A percentile compares a stretch with the other conserved stretches of the same genome.
phyloP scores from a whole-genome alignment of 148 eudicot genomes.

The Bassia scoparia region DNA sequence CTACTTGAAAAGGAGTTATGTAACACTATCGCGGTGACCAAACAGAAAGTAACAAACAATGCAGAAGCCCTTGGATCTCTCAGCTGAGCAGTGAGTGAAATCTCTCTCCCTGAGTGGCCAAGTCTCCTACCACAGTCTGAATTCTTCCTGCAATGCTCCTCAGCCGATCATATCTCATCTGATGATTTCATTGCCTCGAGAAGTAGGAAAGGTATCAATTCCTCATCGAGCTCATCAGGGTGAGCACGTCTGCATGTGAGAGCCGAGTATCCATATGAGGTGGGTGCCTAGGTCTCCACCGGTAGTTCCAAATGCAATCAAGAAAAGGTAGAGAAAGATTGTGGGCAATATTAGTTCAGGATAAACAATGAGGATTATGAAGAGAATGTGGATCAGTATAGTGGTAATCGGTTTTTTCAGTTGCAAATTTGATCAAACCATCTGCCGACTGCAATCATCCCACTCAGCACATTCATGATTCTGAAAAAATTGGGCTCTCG shows the following conservation, averaged over 20 bases:
- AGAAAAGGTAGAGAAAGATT: slow-evolving; percentile 44
- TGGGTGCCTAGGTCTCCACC: slow-evolving; percentile 58
- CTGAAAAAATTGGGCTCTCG: slow-evolving; percentile 61
- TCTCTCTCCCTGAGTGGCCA: slow-evolving; percentile 61
- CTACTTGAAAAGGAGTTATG: slow-evolving; percentile 45
- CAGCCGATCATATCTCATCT: slow-evolving; percentile 56
- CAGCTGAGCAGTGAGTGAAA: slow-evolving; percentile 46
- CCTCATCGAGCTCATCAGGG: slow-evolving; percentile 55
- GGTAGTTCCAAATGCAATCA: slow-evolving; percentile 49
- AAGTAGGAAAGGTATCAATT: slow-evolving; percentile 53
- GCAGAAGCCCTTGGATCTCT: slow-evolving; percentile 54
- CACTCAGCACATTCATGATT: slow-evolving; percentile 49
- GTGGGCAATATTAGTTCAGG: slow-evolving; percentile 59
- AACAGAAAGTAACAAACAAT: slow-evolving; percentile 45
- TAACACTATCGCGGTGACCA: slow-evolving; percentile 43
- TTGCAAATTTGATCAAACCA: slow-evolving; percentile 66
- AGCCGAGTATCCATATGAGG: slow-evolving; percentile 60
- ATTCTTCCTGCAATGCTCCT: slow-evolving; percentile 58
- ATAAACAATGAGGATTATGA: slow-evolving; percentile 41
- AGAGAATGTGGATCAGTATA: slow-evolving; percentile 44
- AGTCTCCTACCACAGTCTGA: slow-evolving; percentile 53
- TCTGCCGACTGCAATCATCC: slow-evolving; percentile 43
- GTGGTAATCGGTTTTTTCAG: slow-evolving; percentile 56
- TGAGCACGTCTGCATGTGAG: slow-evolving; percentile 49
- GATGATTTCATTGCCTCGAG: slow-evolving; percentile 36